These are phyloP conservation scores for Talaromyces sp. DNA, from an alignment of 2,329 filamentous ascomycete genomes.

Conservation along the genomic window DNA sequence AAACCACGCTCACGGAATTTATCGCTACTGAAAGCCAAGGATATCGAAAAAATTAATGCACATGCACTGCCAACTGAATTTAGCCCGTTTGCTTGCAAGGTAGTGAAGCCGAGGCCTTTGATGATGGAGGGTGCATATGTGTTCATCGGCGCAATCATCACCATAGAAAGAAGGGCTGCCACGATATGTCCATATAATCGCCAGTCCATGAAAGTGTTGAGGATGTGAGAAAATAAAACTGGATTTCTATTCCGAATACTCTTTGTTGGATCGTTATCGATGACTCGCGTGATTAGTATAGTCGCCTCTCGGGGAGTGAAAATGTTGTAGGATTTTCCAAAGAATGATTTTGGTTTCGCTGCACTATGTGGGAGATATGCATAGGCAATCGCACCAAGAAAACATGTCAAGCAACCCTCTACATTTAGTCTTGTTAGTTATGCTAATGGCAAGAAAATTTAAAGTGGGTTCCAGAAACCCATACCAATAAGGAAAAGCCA, in stretches of 20 bases:
- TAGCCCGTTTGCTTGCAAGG: slow-evolving; percentile 44
- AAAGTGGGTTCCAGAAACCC: neutral
- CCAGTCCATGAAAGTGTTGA: slow-evolving; percentile 8
- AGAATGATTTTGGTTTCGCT: slow-evolving; percentile 15
- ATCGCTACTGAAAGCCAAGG: slow-evolving; percentile 16
- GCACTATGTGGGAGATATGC: slow-evolving; percentile 19
- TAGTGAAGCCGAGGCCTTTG: slow-evolving; percentile 43
- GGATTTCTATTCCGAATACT: slow-evolving; percentile 3
- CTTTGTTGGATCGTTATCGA: slow-evolving; percentile 7
- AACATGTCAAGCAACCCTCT: slow-evolving; percentile 9
- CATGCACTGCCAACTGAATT: slow-evolving; percentile 41
- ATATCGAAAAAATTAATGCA: slow-evolving; percentile 11
- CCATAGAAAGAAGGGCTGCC: slow-evolving; percentile 9
- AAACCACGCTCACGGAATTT: slow-evolving; percentile 14
- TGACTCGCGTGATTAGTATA: slow-evolving; percentile 8
- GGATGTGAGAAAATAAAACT: neutral
- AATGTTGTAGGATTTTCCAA: slow-evolving; percentile 12
- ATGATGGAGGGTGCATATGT: slow-evolving; percentile 49
- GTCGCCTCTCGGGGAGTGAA: slow-evolving; percentile 14
- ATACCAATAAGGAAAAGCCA: slow-evolving; percentile 9
- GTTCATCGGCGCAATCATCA: slow-evolving; percentile 19
- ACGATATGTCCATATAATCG: slow-evolving; percentile 10
- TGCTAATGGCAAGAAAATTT: neutral
- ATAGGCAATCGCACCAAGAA: slow-evolving; percentile 10
- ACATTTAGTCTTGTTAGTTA: neutral